Evolutionary conservation across 192 early-diverging fungal genomes (phyloP).

Genomic region (Chytriomyces confervae): DNA sequence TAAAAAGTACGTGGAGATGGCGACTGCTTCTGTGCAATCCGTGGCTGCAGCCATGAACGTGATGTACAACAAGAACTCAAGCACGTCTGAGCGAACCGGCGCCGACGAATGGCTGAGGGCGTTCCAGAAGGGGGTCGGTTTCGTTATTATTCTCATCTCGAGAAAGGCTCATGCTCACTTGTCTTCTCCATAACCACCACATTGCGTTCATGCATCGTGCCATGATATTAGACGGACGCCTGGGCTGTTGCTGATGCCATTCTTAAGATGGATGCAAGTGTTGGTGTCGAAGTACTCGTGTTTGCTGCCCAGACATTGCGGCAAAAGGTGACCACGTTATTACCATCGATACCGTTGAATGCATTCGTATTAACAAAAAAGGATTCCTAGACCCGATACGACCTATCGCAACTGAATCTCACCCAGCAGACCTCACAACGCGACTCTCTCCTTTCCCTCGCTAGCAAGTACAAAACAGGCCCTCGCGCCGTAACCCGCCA

Average conservation of each 20-base stretch:
- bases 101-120: slow-evolving; percentile 81
- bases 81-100: background rate
- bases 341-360: background rate
- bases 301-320: slow-evolving; percentile 95
- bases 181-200: too few relatives aligned
- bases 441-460: slow-evolving; percentile 77
- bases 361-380: background rate
- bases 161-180: background rate
- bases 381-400: slow-evolving; percentile 70
- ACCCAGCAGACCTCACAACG: slow-evolving; percentile 67
- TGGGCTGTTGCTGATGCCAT: slow-evolving; percentile 84
- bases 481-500: slow-evolving; percentile 76
- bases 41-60: background rate
- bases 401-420: slow-evolving; percentile 73
- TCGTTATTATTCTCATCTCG: background rate
- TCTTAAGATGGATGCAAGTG: slow-evolving; percentile 56
- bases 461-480: slow-evolving; percentile 58
- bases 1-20: background rate
- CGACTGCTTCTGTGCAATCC: background rate
- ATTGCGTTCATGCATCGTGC: too few relatives aligned
- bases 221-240: slow-evolving; percentile 65
- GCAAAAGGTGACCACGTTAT: slow-evolving; percentile 68
- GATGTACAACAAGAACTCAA: background rate
- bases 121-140: slow-evolving; percentile 85
- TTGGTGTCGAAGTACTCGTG: slow-evolving; percentile 66